phyloP scores from a whole-genome alignment of 306 rosid species.

The Gynostemma pentaphyllum region DNA sequence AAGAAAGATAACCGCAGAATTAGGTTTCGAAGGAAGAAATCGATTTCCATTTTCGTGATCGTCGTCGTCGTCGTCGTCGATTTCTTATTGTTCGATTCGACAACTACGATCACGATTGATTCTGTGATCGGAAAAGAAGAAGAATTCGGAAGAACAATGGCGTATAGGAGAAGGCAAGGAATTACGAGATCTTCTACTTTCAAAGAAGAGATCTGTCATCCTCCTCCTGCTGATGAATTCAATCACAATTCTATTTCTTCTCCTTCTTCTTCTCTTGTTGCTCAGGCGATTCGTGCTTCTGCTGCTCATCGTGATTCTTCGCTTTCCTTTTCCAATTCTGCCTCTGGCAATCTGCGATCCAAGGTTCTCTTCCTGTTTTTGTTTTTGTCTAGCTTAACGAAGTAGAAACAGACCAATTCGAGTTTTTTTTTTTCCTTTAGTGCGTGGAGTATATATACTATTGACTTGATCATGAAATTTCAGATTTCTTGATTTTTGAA shows the following conservation, averaged over 20 bases:
- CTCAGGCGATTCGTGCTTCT: constrained; percentile 74
- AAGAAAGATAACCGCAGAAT: not conserved
- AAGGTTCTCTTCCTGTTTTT: constrained; percentile 22
- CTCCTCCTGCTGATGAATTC: constrained; percentile 24
- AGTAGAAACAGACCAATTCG: not conserved
- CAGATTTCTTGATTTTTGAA: not conserved
- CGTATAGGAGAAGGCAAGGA: constrained; percentile 83
- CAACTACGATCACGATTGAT: constrained; percentile 2
- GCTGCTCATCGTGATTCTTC: constrained; percentile 37
- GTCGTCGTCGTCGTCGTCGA: not conserved
- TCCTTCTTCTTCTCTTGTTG: constrained; percentile 44
- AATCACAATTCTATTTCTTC: constrained; percentile 9
- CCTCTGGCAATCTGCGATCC: constrained; percentile 36
- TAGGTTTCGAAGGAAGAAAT: not conserved
- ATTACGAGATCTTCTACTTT: constrained; percentile 60
- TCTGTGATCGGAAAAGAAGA: not conserved
- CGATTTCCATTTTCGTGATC: not conserved
- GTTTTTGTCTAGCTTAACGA: not conserved
- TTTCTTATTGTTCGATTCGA: constrained; percentile 5
- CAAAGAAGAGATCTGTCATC: constrained; percentile 56
- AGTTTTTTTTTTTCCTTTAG: not conserved
- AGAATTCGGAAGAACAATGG: constrained; percentile 30
- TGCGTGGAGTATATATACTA: not conserved
- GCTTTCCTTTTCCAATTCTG: constrained; percentile 19
- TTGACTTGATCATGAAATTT: not conserved